Percentiles rank a stretch among this genome's conserved stretches.
These are phyloP conservation scores for Neonectria magnoliae DNA, from an alignment of 2,329 filamentous ascomycete genomes.

Conservation along the genomic window DNA sequence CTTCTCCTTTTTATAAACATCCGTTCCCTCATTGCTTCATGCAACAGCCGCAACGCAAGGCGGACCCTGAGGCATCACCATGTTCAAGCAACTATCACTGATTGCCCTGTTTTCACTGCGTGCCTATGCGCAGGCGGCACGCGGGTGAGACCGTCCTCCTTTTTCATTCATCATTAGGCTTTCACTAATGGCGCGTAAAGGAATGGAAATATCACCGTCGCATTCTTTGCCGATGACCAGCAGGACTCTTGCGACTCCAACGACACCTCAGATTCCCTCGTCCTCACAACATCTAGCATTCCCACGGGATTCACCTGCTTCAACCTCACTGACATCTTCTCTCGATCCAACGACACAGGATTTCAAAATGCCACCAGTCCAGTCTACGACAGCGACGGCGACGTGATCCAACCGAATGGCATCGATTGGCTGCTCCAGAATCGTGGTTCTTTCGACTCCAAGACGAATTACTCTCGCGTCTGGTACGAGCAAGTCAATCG, in stretches of 20 bases:
- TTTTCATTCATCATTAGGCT: too few species aligned
- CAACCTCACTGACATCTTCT: constrained; percentile 36
- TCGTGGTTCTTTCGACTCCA: constrained; percentile 20
- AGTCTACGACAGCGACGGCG: too few species aligned
- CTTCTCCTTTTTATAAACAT: too few species aligned
- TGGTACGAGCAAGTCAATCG: constrained; percentile 26
- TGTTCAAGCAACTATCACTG: too few species aligned
- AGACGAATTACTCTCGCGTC: constrained; percentile 27
- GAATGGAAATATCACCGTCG: constrained; percentile 26
- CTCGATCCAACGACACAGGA: constrained; percentile 25
- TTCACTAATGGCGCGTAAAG: neutral
- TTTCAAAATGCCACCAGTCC: constrained; percentile 17
- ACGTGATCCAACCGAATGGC: too few species aligned
- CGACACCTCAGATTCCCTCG: constrained; percentile 24
- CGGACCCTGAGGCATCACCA: too few species aligned
- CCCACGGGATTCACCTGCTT: constrained; percentile 36
- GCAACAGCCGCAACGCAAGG: too few species aligned
- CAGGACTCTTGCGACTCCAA: constrained; percentile 24
- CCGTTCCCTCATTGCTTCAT: too few species aligned
- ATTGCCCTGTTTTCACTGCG: too few species aligned
- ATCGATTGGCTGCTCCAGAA: constrained; percentile 27
- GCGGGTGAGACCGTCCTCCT: too few species aligned
- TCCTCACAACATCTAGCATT: constrained; percentile 25
- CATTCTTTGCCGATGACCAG: constrained; percentile 21
- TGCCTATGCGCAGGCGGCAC: too few species aligned